Conservation (phyloP, 2,329 filamentous ascomycete species). For the Ceratocystis cubensis region DNA sequence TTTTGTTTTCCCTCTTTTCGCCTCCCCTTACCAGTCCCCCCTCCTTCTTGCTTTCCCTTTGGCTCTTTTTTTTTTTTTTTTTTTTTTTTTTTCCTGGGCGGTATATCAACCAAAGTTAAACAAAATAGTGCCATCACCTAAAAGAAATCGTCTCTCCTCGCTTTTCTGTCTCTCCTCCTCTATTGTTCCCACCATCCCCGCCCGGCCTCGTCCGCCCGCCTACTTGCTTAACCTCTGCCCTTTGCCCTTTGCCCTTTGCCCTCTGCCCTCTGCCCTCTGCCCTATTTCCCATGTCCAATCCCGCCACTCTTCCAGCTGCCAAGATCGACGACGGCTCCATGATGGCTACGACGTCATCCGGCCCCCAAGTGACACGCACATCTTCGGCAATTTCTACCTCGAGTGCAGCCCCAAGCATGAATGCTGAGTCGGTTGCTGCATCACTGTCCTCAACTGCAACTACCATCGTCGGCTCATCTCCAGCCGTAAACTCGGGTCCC, state of each 20-base stretch:
- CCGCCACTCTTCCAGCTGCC: not conserved
- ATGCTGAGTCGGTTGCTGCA: conserved; percentile 15
- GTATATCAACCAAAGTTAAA: not conserved
- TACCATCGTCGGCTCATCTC: conserved; percentile 10
- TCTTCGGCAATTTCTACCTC: conserved; percentile 13
- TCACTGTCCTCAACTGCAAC: conserved; percentile 13
- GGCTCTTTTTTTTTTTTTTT: not conserved
- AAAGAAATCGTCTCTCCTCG: not conserved
- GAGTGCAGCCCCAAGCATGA: not conserved
- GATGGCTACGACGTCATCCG: not conserved
- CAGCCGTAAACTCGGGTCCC: not conserved
- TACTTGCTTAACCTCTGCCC: too few relatives aligned
- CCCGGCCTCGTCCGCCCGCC: too few relatives aligned
- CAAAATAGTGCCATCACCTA: not conserved
- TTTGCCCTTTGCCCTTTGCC: not conserved
- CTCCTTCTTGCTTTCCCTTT: too few relatives aligned
- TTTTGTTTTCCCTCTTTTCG: not conserved
- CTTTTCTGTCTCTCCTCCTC: not conserved
- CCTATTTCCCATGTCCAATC: not conserved
- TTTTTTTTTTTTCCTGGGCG: not conserved
- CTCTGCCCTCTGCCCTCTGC: not conserved
- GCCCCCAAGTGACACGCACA: conserved; percentile 13
- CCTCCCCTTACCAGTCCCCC: too few relatives aligned
- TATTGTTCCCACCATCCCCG: not conserved
- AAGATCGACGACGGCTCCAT: not conserved